Evolutionary conservation across 2,329 filamentous ascomycete genomes (phyloP).

Genomic region (Endoconidiophora laricicola): DNA sequence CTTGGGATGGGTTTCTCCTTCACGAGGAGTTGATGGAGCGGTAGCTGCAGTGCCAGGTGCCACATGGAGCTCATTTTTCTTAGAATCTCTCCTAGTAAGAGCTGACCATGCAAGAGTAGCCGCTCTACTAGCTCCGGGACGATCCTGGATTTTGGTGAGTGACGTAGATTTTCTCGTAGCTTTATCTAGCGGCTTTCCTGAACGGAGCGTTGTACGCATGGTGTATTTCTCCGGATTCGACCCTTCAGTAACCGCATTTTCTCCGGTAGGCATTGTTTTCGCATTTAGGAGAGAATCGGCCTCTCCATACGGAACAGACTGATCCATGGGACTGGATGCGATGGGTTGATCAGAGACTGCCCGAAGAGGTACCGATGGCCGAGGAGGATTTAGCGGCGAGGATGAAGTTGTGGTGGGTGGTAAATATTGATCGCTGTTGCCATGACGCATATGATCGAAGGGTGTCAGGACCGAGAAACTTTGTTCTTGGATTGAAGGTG

Average conservation of each 20-base stretch:
- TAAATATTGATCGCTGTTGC: too few species aligned
- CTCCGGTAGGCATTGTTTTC: conserved; percentile 18
- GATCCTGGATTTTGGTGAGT: conserved; percentile 5
- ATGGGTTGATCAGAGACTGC: conserved; percentile 12
- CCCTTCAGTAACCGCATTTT: conserved; percentile 18
- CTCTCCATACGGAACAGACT: neutral
- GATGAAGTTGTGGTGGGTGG: too few species aligned
- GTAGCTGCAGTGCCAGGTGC: conserved; percentile 14
- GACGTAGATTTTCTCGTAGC: conserved; percentile 23
- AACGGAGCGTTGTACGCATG: conserved; percentile 44
- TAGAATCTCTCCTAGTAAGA: conserved; percentile 18
- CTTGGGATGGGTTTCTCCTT: conserved; percentile 14
- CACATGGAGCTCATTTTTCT: conserved; percentile 18
- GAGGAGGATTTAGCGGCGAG: neutral
- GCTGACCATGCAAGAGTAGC: conserved; percentile 43
- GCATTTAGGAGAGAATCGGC: neutral
- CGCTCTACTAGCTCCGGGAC: conserved; percentile 39
- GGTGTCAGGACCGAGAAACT: too few species aligned
- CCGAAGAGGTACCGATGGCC: conserved; percentile 9
- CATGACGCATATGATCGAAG: too few species aligned
- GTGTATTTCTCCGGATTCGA: conserved; percentile 43
- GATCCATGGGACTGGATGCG: neutral
- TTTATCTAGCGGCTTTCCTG: conserved; percentile 29
- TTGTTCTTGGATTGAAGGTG: neutral
- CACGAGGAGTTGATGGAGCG: conserved; percentile 16